Evolutionary conservation across 305 asterid species (phyloP).

Genomic region (Coffea humblotiana): DNA sequence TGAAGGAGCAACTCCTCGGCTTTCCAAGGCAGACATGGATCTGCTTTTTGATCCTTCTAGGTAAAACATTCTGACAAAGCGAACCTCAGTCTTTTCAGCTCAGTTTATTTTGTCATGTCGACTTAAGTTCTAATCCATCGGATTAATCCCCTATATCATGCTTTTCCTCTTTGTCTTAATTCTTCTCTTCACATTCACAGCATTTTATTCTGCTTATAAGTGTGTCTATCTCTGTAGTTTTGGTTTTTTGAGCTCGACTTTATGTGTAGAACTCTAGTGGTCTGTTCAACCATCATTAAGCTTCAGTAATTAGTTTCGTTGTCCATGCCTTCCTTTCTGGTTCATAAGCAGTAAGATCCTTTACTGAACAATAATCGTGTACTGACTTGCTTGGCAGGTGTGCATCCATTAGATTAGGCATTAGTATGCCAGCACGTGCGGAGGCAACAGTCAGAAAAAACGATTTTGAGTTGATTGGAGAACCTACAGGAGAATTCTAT

Average conservation of each 20-base stretch:
- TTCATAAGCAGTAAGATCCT: background rate
- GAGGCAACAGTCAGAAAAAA: conserved; percentile 64
- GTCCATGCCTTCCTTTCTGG: background rate
- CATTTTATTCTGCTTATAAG: background rate
- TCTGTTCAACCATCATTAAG: background rate
- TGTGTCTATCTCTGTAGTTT: background rate
- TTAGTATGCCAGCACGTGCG: conserved; percentile 75
- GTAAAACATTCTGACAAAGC: conserved; percentile 29
- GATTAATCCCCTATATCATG: background rate
- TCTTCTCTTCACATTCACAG: background rate
- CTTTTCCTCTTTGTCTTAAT: too few species aligned
- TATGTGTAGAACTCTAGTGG: background rate
- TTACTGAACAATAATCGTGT: background rate
- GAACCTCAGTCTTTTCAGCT: background rate
- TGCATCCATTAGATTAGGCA: conserved; percentile 53
- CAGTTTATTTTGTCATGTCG: background rate
- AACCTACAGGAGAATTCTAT: conserved; percentile 75
- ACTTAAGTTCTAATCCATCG: background rate
- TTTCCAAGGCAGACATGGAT: conserved; percentile 34
- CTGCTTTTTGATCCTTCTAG: conserved; percentile 34
- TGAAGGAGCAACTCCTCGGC: conserved; percentile 37
- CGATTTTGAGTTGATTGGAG: conserved; percentile 65
- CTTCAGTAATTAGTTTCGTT: background rate
- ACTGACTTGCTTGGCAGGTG: conserved; percentile 34
- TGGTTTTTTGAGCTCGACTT: background rate